Evolutionary conservation across 495 filamentous ascomycete species (phyloP).

Genomic region (Xylaria acuta): DNA sequence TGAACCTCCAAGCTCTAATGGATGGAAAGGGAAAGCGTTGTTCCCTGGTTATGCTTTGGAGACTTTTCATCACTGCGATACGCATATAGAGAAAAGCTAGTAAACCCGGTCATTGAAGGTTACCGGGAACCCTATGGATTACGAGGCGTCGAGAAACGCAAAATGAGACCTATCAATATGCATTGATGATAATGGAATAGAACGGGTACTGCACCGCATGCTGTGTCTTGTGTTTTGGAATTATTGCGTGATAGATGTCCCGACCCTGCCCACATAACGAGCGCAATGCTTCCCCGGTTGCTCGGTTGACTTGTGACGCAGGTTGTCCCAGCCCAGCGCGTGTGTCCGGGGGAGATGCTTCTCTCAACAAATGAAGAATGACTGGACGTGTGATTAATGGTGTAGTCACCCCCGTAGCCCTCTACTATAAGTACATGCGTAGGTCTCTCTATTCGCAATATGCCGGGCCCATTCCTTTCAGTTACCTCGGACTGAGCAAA

Average conservation of each 20-base stretch:
- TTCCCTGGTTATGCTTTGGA: background rate
- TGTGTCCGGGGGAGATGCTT: background rate
- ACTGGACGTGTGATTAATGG: constrained; percentile 11
- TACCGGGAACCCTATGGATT: constrained; percentile 1
- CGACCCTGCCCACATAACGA: background rate
- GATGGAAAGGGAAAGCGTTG: constrained; percentile 38
- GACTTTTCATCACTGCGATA: background rate
- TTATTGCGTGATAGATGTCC: background rate
- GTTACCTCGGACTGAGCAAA: constrained; percentile 2
- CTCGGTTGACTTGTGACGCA: background rate
- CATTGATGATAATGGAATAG: constrained; percentile 27
- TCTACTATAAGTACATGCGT: constrained; percentile 27
- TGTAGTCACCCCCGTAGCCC: constrained; percentile 5
- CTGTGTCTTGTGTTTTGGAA: background rate
- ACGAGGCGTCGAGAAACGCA: constrained; percentile 25
- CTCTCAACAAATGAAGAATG: background rate
- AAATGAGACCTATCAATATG: constrained; percentile 16
- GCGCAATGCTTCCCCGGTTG: background rate
- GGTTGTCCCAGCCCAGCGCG: background rate
- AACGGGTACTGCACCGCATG: background rate
- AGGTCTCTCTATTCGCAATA: constrained; percentile 22
- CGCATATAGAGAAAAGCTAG: constrained; percentile 17
- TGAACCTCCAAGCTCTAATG: constrained; percentile 66
- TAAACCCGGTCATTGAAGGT: background rate
- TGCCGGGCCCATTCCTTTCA: constrained; percentile 9